Percentiles rank a stretch among this genome's conserved stretches.
Evolutionary conservation across 352 stramenopile species (phyloP).

Genomic region (Pythium graminicola): DNA sequence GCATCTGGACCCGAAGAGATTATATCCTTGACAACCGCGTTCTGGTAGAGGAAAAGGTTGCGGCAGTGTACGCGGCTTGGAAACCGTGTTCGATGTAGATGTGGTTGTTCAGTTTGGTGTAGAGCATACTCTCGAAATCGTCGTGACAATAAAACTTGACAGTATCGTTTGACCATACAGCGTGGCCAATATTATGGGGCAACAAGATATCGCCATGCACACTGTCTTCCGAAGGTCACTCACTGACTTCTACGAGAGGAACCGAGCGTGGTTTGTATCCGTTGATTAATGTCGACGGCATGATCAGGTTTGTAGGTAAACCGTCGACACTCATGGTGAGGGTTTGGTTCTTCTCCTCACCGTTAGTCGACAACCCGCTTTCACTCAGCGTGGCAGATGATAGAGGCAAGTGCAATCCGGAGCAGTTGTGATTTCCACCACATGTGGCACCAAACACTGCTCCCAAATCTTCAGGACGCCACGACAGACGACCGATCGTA

Average conservation of each 20-base stretch:
- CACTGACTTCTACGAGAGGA: background rate
- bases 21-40: slow-evolving; percentile 1
- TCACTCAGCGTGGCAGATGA: background rate
- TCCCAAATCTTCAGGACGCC: background rate
- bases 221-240: background rate
- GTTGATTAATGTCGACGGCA: background rate
- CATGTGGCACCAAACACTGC: background rate
- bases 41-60: slow-evolving; percentile 7
- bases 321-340: slow-evolving; percentile 3
- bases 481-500: background rate
- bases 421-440: background rate
- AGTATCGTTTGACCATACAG: background rate
- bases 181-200: background rate
- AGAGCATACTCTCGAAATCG: background rate
- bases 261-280: background rate
- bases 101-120: slow-evolving; percentile 1
- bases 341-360: background rate
- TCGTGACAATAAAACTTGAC: background rate
- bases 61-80: slow-evolving; percentile 1
- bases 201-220: background rate
- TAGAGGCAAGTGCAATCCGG: background rate
- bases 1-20: background rate
- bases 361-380: background rate
- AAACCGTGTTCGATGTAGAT: slow-evolving; percentile 3
- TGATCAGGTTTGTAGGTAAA: background rate